These are phyloP conservation scores for Parastagonospora nodorum DNA, from an alignment of 2,329 filamentous ascomycete genomes.

Conservation along the genomic window DNA sequence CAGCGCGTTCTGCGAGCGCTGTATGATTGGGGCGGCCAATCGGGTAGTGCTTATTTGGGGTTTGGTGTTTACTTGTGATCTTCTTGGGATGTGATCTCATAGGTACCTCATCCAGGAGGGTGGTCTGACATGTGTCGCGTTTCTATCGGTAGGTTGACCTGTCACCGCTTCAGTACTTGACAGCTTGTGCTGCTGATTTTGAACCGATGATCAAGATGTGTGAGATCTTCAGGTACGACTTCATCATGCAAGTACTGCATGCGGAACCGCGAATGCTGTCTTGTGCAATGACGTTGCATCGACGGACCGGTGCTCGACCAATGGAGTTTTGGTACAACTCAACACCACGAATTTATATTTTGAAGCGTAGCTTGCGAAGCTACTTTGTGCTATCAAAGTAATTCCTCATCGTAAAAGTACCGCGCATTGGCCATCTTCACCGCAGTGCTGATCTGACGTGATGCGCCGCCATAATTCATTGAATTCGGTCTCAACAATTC, in stretches of 20 bases:
- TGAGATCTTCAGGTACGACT: conserved; percentile 16
- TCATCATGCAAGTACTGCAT: conserved; percentile 3
- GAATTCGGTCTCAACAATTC: too few relatives aligned
- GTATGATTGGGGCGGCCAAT: conserved; percentile 20
- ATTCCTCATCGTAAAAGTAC: not conserved
- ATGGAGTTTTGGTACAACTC: conserved; percentile 1
- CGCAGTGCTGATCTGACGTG: too few relatives aligned
- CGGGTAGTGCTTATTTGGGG: conserved; percentile 9
- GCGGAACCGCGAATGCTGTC: conserved; percentile 12
- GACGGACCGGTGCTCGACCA: conserved; percentile 1
- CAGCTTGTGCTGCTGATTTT: too few relatives aligned
- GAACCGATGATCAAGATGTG: not conserved
- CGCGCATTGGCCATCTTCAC: too few relatives aligned
- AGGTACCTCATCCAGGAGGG: not conserved
- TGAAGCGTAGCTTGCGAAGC: not conserved
- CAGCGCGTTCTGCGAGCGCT: too few relatives aligned
- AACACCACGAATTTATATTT: conserved; percentile 1
- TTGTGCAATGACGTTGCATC: conserved; percentile 11
- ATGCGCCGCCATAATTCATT: too few relatives aligned
- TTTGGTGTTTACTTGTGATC: not conserved
- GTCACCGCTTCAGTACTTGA: too few relatives aligned
- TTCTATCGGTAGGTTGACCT: not conserved
- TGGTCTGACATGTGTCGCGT: conserved; percentile 6
- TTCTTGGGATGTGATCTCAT: conserved; percentile 3
- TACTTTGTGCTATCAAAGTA: not conserved